Conservation (phyloP, 1,139 yeast genomes). For the Magnusiomyces clavatus region DNA sequence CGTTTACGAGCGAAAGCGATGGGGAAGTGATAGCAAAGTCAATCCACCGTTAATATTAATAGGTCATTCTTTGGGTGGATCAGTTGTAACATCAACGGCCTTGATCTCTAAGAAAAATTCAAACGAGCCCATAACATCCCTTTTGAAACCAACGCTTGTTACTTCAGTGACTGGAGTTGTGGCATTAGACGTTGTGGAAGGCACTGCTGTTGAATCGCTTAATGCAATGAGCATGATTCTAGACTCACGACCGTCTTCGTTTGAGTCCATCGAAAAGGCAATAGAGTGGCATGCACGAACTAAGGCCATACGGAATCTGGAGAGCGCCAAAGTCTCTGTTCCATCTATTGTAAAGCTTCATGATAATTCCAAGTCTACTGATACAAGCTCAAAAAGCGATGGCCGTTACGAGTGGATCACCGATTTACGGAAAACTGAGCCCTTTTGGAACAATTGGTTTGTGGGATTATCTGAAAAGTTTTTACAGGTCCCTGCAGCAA, state of each 20-base stretch:
- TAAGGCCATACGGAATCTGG: conserved; percentile 43
- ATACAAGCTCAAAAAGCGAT: conserved; percentile 15
- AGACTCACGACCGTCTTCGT: conserved; percentile 50
- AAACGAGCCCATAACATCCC: too few species aligned
- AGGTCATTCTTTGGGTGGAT: conserved; percentile 93
- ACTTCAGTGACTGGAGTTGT: conserved; percentile 46
- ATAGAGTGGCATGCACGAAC: conserved; percentile 73
- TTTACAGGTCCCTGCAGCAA: conserved; percentile 48
- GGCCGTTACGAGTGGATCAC: conserved; percentile 49
- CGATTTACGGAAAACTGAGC: conserved; percentile 50
- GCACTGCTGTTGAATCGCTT: conserved; percentile 71
- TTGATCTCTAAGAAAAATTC: conserved; percentile 7
- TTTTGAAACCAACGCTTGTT: conserved; percentile 5
- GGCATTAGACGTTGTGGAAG: conserved; percentile 89
- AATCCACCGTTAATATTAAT: conserved; percentile 45
- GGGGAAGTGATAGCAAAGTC: conserved; percentile 9
- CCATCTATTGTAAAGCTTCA: conserved; percentile 47
- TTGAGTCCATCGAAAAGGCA: conserved; percentile 48
- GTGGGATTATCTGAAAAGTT: conserved; percentile 58
- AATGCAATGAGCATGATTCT: conserved; percentile 59
- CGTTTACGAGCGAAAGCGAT: conserved; percentile 30
- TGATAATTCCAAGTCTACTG: not conserved
- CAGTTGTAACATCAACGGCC: conserved; percentile 54
- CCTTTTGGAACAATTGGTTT: conserved; percentile 84
- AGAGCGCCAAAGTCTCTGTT: conserved; percentile 67